phyloP scores from a whole-genome alignment of 768 basidiomycete genomes.

The Serendipita sp. region DNA sequence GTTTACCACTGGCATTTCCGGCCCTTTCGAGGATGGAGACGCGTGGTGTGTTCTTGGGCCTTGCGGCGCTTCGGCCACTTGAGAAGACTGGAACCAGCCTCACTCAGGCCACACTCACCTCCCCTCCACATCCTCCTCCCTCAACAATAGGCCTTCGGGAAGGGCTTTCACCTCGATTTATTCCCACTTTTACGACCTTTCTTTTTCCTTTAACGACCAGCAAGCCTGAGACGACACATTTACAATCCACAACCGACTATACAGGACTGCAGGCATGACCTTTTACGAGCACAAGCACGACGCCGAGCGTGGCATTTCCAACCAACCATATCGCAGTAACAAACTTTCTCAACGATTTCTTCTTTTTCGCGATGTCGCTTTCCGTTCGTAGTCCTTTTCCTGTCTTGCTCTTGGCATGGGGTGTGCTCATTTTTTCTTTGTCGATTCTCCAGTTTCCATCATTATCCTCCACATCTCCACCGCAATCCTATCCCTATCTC shows the following conservation, averaged over 20 bases:
- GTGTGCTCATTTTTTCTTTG: neutral
- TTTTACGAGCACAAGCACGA: neutral
- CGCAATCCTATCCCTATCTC: neutral
- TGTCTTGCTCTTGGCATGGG: neutral
- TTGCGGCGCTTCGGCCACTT: neutral
- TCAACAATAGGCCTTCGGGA: neutral
- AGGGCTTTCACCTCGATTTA: neutral
- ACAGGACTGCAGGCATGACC: neutral
- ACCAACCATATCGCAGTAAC: neutral
- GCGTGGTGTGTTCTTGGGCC: neutral
- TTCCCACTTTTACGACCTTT: constrained; percentile 1
- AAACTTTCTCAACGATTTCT: neutral
- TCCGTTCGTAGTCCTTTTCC: neutral
- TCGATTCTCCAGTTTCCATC: neutral
- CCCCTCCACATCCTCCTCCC: neutral
- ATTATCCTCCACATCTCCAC: neutral
- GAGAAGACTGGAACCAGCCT: neutral
- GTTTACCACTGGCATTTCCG: no score
- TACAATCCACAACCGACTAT: neutral
- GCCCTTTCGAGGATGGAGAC: no score
- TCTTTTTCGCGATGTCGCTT: neutral
- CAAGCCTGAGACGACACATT: neutral
- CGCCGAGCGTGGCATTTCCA: constrained; percentile 5
- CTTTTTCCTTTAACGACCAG: constrained; percentile 4
- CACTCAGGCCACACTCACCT: neutral